Conservation (phyloP, 768 basidiomycete species). For the Jaapia argillacea region DNA sequence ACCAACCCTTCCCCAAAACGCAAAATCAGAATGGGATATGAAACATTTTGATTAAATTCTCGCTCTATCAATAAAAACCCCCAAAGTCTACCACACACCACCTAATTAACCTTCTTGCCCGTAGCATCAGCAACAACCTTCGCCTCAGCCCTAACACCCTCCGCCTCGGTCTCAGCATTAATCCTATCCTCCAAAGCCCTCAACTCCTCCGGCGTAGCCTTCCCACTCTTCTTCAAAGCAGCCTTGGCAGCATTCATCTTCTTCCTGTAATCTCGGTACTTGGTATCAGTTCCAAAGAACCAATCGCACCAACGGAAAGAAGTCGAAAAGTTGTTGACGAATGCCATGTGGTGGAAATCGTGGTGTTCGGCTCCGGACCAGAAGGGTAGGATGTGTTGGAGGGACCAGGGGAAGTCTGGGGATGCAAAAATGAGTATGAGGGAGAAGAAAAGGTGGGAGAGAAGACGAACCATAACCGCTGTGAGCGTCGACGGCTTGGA, state of each 20-base stretch:
- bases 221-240: constrained; percentile 30
- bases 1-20: too few species aligned
- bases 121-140: constrained; percentile 20
- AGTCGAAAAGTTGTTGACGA: constrained; percentile 88
- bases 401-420: constrained; percentile 93
- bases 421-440: not conserved
- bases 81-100: too few species aligned
- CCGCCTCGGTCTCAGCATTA: constrained; percentile 61
- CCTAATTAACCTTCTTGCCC: not conserved
- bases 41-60: too few species aligned
- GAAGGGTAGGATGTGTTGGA: constrained; percentile 87
- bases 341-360: constrained; percentile 97
- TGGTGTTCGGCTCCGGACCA: constrained; percentile 98
- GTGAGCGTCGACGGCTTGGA: constrained; percentile 97
- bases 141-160: constrained; percentile 63
- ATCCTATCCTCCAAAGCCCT: constrained; percentile 49
- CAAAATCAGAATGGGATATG: too few species aligned
- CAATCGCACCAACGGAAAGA: constrained; percentile 93
- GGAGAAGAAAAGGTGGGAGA: not conserved
- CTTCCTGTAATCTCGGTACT: constrained; percentile 74
- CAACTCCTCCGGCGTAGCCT: constrained; percentile 36
- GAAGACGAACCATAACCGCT: constrained; percentile 74
- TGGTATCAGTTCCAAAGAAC: constrained; percentile 82
- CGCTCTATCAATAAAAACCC: too few species aligned
- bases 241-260: constrained; percentile 55